These are phyloP conservation scores for Chlorella sp. DNA, from an alignment of 139 green algal genomes.

Conservation along the genomic window DNA sequence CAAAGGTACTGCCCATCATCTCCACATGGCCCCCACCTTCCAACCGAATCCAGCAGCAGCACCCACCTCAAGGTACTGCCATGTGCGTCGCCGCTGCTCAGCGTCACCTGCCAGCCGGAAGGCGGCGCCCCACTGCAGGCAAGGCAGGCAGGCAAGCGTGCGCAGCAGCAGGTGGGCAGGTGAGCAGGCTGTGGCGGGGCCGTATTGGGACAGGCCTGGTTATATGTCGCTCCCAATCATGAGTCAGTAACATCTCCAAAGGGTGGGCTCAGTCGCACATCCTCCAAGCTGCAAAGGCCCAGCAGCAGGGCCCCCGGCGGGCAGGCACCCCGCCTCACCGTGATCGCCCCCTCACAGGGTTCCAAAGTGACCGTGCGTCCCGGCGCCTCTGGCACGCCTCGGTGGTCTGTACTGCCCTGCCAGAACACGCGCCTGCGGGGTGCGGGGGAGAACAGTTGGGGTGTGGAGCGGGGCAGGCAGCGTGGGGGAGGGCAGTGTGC, in stretches of 20 bases:
- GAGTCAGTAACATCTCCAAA: no score
- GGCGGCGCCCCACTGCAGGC: slow-evolving; percentile 61
- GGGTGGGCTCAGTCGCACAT: no score
- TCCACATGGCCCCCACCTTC: no score
- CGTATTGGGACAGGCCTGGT: no score
- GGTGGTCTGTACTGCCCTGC: slow-evolving; percentile 57
- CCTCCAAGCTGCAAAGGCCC: no score
- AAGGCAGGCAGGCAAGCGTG: background rate
- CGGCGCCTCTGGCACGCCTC: slow-evolving; percentile 52
- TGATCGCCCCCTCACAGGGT: slow-evolving; percentile 30
- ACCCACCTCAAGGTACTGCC: slow-evolving; percentile 71
- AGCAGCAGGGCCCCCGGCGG: no score
- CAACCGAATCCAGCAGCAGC: no score
- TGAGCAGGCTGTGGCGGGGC: background rate
- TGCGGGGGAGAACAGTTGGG: background rate
- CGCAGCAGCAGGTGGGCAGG: background rate
- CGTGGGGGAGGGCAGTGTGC: background rate
- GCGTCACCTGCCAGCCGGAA: slow-evolving; percentile 56
- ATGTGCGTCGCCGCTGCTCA: slow-evolving; percentile 59
- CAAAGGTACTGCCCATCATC: background rate
- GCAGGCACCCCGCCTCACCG: slow-evolving; percentile 30
- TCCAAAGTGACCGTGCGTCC: slow-evolving; percentile 79
- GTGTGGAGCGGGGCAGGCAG: background rate
- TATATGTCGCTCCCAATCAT: no score
- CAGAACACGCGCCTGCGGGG: slow-evolving; percentile 54